These are phyloP conservation scores for Parafenestella ontariensis DNA, from an alignment of 2,329 filamentous ascomycete species.

Conservation along the genomic window DNA sequence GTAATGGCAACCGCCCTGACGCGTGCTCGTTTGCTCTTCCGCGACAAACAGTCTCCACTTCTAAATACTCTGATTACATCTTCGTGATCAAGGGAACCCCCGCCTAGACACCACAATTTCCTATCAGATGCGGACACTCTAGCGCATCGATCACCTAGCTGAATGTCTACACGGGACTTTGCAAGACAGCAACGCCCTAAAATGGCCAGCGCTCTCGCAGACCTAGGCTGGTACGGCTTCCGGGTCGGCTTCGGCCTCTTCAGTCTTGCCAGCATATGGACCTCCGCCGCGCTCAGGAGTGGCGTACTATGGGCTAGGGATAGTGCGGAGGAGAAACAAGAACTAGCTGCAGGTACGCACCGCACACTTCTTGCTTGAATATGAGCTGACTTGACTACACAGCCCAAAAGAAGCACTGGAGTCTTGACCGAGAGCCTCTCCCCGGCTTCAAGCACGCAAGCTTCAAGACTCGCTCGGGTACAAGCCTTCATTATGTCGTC, in stretches of 20 bases:
- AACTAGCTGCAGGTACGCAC: conserved; percentile 34
- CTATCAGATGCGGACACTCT: neutral
- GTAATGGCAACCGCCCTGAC: neutral
- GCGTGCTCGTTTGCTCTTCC: neutral
- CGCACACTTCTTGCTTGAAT: neutral
- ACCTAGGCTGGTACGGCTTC: conserved; percentile 34
- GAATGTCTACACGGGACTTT: neutral
- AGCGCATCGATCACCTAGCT: neutral
- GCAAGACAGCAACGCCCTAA: neutral
- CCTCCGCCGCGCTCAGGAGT: conserved; percentile 32
- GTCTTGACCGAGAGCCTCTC: conserved; percentile 55
- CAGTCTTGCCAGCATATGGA: conserved; percentile 29
- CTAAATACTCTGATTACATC: neutral
- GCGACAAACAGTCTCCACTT: neutral
- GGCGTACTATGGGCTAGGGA: conserved; percentile 36
- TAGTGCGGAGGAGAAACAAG: conserved; percentile 35
- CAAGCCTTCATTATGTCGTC: conserved; percentile 63
- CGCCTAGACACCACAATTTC: neutral
- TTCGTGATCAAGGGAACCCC: too few species aligned
- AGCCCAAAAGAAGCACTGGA: conserved; percentile 64
- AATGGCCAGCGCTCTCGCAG: conserved; percentile 15
- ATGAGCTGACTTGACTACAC: conserved; percentile 5
- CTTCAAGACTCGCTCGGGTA: conserved; percentile 56
- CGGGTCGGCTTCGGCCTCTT: conserved; percentile 43
- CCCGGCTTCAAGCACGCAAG: conserved; percentile 60